Evolutionary conservation across 163 green algal species (phyloP), one percentile per base, ranked within the genome.

Genomic region (Chlamydomonas reinhardtii): DNA sequence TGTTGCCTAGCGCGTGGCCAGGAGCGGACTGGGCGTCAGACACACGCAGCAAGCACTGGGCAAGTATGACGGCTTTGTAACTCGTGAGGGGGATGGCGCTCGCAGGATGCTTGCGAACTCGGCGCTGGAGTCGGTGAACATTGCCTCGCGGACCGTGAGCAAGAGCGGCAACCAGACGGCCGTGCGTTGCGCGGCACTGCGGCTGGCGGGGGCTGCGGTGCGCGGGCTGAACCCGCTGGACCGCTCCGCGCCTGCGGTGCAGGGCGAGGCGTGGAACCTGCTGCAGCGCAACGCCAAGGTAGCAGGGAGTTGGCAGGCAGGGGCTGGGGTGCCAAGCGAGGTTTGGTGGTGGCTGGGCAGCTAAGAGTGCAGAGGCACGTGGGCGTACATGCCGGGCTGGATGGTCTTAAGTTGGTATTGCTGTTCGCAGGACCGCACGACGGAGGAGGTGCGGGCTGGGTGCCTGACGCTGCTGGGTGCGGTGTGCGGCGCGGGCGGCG

Each of bases 221-320:
- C 88, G 91, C 64, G 94, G 91, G 19, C 85, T 97, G 32, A 91
- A 91, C 12, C 85, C 81, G 27, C 43, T 64, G 37, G 95, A 97
- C 71, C 88, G 93, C 65, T 91, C 91, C 24, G 85, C 86, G 2
- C n/a, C 84, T 37, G 74, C 81, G 0, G 87, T 95, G 61, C 95
- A 97, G 70, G 75, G 86, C 25, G 94, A 97, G 27, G 93, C 91
- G 1, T 90, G 95, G 69, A 92, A 89, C 73, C 80, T 92, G 11
- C 87, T 90, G 5, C 73, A 91, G 32, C 88, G 76, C 20, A 71
- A 82, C 5, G 61, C 82, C 8, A 92, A 92, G 88, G 92, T 93
- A 32, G 2, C 62, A 34, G 66, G 14, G 65, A n/a, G 14, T 8
- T 15, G 19, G 20, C 8, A 12, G 56, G 19, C 5, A 64, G 19